These are phyloP conservation scores for Yamadazyma laniorum DNA, from an alignment of 805 yeast species.

Conservation along the genomic window DNA sequence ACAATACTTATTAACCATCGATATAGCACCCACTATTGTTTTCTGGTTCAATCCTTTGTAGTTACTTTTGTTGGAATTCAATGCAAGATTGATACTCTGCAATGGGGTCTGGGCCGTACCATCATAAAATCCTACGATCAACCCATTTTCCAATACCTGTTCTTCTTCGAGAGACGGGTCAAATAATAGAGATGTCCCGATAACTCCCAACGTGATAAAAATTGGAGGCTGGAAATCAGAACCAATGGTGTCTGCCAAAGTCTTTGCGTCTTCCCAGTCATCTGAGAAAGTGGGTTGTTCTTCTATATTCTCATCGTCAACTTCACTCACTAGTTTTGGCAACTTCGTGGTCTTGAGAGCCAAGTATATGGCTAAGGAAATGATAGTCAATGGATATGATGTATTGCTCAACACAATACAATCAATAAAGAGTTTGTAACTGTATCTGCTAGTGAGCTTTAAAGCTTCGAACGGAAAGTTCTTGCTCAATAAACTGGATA, in stretches of 20 bases:
- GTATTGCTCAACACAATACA: conserved; percentile 73
- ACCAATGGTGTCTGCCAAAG: conserved; percentile 31
- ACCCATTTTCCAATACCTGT: conserved; percentile 81
- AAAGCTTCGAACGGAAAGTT: conserved; percentile 54
- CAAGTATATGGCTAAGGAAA: conserved; percentile 76
- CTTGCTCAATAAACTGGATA: conserved; percentile 52
- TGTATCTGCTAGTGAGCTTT: conserved; percentile 67
- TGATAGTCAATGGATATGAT: conserved; percentile 76
- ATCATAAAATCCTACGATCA: conserved; percentile 68
- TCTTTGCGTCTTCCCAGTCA: conserved; percentile 67
- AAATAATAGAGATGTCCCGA: conserved; percentile 64
- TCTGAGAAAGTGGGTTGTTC: conserved; percentile 91
- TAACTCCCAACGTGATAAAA: conserved; percentile 70
- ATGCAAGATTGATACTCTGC: conserved; percentile 61
- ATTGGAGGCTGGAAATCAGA: conserved; percentile 64
- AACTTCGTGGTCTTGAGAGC: conserved; percentile 77
- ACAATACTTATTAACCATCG: conserved; percentile 61
- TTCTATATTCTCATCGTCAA: conserved; percentile 70
- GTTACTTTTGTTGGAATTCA: conserved; percentile 40
- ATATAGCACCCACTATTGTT: conserved; percentile 52
- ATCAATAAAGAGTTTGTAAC: conserved; percentile 77
- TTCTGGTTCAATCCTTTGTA: conserved; percentile 55
- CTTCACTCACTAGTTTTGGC: conserved; percentile 69
- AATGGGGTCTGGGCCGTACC: conserved; percentile 73
- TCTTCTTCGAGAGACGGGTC: conserved; percentile 92